Conservation (phyloP, 768 basidiomycete genomes). For the Hericium coralloides region DNA sequence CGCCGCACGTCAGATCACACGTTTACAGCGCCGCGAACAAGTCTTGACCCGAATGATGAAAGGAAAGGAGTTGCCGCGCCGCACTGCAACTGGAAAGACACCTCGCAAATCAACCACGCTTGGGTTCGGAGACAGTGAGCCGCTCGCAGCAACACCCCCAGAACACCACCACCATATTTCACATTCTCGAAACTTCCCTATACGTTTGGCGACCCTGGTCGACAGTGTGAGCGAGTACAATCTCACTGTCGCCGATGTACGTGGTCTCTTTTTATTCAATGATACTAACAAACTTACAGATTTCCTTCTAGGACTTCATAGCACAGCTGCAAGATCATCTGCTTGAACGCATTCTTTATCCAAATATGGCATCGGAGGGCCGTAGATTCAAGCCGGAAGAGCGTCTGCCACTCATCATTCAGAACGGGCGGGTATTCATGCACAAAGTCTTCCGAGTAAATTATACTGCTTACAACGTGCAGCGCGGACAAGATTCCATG, state of each 20-base stretch:
- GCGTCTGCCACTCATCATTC: conserved; percentile 5
- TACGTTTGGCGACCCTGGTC: background rate
- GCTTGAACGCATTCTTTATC: conserved; percentile 5
- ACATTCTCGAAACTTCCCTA: background rate
- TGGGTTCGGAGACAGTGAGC: background rate
- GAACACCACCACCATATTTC: background rate
- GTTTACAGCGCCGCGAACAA: conserved; percentile 13
- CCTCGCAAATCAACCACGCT: background rate
- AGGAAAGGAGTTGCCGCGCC: background rate
- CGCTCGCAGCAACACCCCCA: background rate
- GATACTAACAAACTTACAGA: background rate
- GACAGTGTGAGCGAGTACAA: background rate
- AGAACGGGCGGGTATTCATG: conserved; percentile 19
- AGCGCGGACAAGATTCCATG: conserved; percentile 32
- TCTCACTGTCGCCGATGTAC: no score
- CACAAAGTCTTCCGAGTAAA: conserved; percentile 27
- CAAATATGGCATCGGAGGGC: background rate
- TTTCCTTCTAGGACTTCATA: conserved; percentile 12
- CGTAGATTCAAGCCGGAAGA: conserved; percentile 5
- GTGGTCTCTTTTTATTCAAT: no score
- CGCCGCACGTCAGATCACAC: conserved; percentile 13
- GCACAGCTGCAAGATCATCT: conserved; percentile 17
- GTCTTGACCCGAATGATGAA: background rate
- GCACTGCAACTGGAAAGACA: background rate
- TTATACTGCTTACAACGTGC: conserved; percentile 35